These are phyloP conservation scores for Phlegmacium glaucopus DNA, from an alignment of 768 basidiomycete species.

Conservation along the genomic window DNA sequence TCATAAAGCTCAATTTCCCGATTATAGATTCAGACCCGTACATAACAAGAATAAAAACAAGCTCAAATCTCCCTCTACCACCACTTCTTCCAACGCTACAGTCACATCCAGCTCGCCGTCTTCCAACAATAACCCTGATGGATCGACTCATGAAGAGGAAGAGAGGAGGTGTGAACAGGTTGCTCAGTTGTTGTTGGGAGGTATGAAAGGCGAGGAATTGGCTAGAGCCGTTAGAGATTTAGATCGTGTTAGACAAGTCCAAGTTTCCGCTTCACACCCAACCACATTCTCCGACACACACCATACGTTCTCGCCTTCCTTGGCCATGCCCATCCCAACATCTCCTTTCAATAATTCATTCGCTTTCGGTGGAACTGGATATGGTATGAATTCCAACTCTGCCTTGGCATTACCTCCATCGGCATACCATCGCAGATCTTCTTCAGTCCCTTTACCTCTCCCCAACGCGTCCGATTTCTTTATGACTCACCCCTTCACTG, in stretches of 20 bases:
- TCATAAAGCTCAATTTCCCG: conserved; percentile 65
- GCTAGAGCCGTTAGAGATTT: conserved; percentile 56
- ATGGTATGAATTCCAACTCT: neutral
- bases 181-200: conserved; percentile 59
- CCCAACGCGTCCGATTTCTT: conserved; percentile 32
- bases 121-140: conserved; percentile 23
- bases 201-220: conserved; percentile 69
- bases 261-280: too few species aligned
- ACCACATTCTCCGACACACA: conserved; percentile 9
- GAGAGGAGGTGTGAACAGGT: conserved; percentile 68
- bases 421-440: neutral
- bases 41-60: conserved; percentile 47
- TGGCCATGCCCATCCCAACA: conserved; percentile 60
- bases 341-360: too few species aligned
- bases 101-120: conserved; percentile 9
- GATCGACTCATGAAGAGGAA: conserved; percentile 43
- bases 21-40: conserved; percentile 57
- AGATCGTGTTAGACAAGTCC: conserved; percentile 33
- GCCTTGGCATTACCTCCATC: neutral
- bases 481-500: conserved; percentile 30
- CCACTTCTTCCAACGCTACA: conserved; percentile 1
- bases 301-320: conserved; percentile 47
- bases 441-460: conserved; percentile 40
- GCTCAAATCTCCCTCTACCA: neutral
- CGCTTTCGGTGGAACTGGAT: conserved; percentile 13